Base-by-base conservation (phyloP, 805 yeast genomes). In the Spencermartinsiella europaea region DNA sequence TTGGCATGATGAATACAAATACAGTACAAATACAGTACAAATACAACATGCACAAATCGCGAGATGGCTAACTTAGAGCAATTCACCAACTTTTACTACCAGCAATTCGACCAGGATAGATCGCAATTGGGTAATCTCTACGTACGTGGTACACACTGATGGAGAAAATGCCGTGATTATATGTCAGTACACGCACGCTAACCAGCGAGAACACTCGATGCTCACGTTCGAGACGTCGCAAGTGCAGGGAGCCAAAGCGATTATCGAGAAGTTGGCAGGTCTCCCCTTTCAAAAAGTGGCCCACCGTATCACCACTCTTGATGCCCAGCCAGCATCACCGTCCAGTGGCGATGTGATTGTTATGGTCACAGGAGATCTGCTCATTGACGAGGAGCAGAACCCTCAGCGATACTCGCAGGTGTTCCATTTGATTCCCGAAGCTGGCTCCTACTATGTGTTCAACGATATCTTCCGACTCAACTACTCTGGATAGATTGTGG, bases 321-420 rank as follows among this genome's bases (percentile, higher is more conserved):
- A 93, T 63, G 98, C 98, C 39, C 99, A 93, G 72, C 99, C 99
- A 42, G 96, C 95, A 34, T 84, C 95, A 48, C 87, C 95, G 49
- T 79, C 74, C 59, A 91, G 93, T 52, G 71, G 69, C 25, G 97
- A 91, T 65, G 95, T 93, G 46, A 75, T 93, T 60, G 98, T 91
- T 45, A 83, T 93, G 93, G 97, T 93, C 59, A 93, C 99, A 46
- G 99, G 99, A 54, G 96, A 87, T 69, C 77, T 93, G 56, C 70
- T 89, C 60, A 76, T 84, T 55, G 99, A 93, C 66, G 98, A 91
- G 54, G 98, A 93, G 74, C 85, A 82, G 65, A 89, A 88, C 69
- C 80, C 97, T 47, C 97, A 91, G 71, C 83, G 96, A 71, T 93
- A 90, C 72, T 87, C 98, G 27, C 99, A 93, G 73, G 95, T 88